Evolutionary conservation across 179 eudicot genomes (phyloP).

Genomic region (Silene vulgaris): DNA sequence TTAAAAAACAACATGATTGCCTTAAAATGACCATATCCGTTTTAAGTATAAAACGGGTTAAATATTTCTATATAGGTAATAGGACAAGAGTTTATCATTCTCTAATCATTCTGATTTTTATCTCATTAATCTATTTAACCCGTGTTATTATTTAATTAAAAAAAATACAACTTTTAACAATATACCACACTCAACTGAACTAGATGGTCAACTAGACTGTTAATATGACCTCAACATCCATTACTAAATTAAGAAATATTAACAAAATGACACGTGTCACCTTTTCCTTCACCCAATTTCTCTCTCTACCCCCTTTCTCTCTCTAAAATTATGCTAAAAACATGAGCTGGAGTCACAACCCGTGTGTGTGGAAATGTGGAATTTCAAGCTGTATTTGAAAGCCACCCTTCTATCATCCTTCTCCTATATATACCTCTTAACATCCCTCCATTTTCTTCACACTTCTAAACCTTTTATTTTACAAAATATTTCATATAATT

Average conservation of each 20-base stretch:
- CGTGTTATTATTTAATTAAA: background rate
- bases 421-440: slow-evolving; percentile 30
- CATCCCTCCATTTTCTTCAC: slow-evolving; percentile 15
- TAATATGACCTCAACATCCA: background rate
- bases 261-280: slow-evolving; percentile 25
- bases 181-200: background rate
- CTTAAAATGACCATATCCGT: background rate
- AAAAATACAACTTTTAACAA: too few species aligned
- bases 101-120: too few species aligned
- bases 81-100: too few species aligned
- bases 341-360: slow-evolving; percentile 30
- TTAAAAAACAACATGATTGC: too few species aligned
- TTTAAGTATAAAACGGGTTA: background rate
- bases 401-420: background rate
- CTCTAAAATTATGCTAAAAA: slow-evolving; percentile 3
- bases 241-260: background rate
- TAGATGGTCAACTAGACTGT: slow-evolving; percentile 12
- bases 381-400: slow-evolving; percentile 34
- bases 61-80: too few species aligned
- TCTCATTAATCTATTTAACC: background rate
- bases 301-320: slow-evolving; percentile 17
- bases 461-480: background rate
- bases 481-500: background rate
- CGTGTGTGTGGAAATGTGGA: slow-evolving; percentile 29
- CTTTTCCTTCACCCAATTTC: background rate